Conservation (phyloP, 768 basidiomycete species). For the Boletus rufocinnamomeus region DNA sequence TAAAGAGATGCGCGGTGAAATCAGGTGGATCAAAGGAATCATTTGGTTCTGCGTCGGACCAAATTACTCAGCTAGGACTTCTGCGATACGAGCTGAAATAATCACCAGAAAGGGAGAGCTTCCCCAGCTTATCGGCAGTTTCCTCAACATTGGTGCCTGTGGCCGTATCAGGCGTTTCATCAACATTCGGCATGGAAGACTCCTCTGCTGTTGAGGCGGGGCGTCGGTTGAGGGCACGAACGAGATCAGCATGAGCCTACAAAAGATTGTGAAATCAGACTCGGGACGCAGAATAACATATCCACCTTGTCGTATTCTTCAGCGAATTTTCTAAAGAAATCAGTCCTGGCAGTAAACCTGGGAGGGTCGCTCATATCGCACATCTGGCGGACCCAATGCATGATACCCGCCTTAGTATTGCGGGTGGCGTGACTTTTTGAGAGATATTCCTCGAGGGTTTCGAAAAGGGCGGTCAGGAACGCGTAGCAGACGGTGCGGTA, state of each 20-base stretch:
- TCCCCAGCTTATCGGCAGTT: neutral
- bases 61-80: neutral
- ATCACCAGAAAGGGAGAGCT: neutral
- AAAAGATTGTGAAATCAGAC: neutral
- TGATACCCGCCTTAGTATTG: neutral
- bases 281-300: no score
- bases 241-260: neutral
- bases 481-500: constrained; percentile 5
- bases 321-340: neutral
- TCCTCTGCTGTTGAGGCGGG: accelerated
- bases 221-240: neutral
- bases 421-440: neutral
- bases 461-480: constrained; percentile 12
- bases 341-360: neutral
- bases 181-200: neutral
- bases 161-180: no score
- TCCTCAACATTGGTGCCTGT: neutral
- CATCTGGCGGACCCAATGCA: neutral
- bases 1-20: neutral
- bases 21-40: neutral
- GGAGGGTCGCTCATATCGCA: neutral
- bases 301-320: neutral
- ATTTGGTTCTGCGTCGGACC: neutral
- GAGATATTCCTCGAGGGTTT: neutral
- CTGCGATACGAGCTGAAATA: neutral